phyloP scores from a whole-genome alignment of 2,329 filamentous ascomycete species.

The Colletotrichum aenigma region DNA sequence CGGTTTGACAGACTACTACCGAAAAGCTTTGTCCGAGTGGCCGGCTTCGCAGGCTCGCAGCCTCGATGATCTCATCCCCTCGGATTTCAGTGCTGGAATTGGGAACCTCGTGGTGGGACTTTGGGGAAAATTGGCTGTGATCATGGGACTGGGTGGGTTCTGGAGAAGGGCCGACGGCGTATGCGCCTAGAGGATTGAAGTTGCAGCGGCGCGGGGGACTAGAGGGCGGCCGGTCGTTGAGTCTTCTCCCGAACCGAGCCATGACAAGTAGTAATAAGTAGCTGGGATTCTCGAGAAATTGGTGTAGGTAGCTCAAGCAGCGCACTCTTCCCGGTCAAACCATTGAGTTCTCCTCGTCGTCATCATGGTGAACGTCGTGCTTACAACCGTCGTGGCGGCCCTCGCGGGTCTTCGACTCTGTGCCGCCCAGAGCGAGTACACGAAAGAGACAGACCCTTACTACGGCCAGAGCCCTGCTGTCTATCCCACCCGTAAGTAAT shows the following conservation, averaged over 20 bases:
- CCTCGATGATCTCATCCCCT: neutral
- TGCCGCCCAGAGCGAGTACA: neutral
- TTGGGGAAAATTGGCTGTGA: neutral
- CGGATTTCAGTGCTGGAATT: neutral
- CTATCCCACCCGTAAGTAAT: constrained; percentile 25
- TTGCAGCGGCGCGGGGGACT: neutral
- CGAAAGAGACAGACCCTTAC: constrained; percentile 2
- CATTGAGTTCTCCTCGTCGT: neutral
- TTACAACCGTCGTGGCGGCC: neutral
- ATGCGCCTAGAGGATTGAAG: neutral
- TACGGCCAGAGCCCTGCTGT: constrained; percentile 25
- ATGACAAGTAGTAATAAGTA: neutral
- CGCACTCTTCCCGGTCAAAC: neutral
- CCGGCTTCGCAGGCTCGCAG: neutral
- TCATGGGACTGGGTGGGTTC: neutral
- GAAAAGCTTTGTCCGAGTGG: neutral
- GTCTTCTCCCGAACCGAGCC: neutral
- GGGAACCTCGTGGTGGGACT: neutral
- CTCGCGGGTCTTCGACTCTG: neutral
- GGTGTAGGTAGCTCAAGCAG: neutral
- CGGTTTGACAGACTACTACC: neutral
- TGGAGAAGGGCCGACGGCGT: neutral
- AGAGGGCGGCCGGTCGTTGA: neutral
- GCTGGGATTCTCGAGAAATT: neutral
- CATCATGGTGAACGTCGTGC: neutral